Evolutionary conservation across 2,329 filamentous ascomycete genomes (phyloP), one percentile per base, ranked within the genome.

Genomic region (Aspergillus floridensis): DNA sequence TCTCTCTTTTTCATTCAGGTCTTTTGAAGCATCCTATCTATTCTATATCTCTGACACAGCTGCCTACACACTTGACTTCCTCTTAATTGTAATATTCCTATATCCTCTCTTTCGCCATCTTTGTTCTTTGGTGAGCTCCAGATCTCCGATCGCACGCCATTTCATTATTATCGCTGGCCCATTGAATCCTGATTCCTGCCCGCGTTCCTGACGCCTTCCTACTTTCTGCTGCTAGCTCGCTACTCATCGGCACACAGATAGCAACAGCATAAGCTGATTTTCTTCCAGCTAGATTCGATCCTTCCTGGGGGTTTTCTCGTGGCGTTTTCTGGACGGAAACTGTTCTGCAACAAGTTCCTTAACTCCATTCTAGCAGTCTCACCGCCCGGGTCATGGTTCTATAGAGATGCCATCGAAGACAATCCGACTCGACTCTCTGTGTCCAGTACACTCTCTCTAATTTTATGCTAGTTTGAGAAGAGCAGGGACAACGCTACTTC

Each of bases 371-470:
- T 8, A n/a, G 16, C 16, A n/a, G 6, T 19, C 6, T 44, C 38
- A 35, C 38, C 38, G 16, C 5, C 16, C n/a, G 6, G n/a, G 38
- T 19, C 38, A 54, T 54, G 52, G 31, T 46, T 44, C 26, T 46
- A 44, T 55, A 55, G 53, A 47, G 4, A 55, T 55, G 53, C 53
- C 14, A 55, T 31, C 41, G 26, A 35, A n/a, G 32, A 32, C 8
- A 32, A n/a, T 22, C 16, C 16, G 19, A 47, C 12, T 8, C 52
- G 21, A 38, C 22, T 54, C 41, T 48, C 19, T 48, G 29, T 35
- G 41, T 55, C 41, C 21, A 55, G 53, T 55, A 32, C 26, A 26
- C 12, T 46, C 48, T 41, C 31, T 26, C 44, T 35, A 35, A 46
- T 24, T 41, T 19, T 6, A 46, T 46, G 14, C 41, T 31, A 14